Evolutionary conservation across 1,284 basidiomycete genomes (phyloP).

Genomic region (Leccinum solheimii): DNA sequence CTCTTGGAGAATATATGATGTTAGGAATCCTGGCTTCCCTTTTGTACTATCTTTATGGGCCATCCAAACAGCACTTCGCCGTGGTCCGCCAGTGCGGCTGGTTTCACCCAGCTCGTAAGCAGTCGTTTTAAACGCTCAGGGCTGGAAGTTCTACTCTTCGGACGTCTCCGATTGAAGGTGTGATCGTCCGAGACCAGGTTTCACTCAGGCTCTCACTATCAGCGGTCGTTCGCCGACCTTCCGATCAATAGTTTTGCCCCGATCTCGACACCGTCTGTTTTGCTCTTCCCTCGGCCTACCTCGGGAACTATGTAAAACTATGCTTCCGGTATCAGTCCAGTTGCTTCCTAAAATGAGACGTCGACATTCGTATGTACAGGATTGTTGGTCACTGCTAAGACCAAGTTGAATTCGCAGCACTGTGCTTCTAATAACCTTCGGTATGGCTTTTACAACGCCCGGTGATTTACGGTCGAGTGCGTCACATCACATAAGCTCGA

Average conservation of each 20-base stretch:
- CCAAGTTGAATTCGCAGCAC: background rate
- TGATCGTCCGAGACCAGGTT: conserved; percentile 11
- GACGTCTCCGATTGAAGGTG: background rate
- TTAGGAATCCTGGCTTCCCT: conserved; percentile 5
- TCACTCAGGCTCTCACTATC: conserved; percentile 14
- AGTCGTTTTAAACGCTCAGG: background rate
- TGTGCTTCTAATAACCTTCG: background rate
- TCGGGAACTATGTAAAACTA: background rate
- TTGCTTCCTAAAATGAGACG: background rate
- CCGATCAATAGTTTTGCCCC: conserved; percentile 10
- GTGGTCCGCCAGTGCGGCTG: background rate
- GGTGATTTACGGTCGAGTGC: background rate
- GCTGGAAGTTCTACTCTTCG: background rate
- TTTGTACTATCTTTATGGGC: conserved; percentile 9
- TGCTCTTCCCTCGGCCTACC: background rate
- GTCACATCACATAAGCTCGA: background rate
- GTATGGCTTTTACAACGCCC: background rate
- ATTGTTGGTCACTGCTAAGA: background rate
- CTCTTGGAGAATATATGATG: conserved; percentile 6
- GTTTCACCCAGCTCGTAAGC: conserved; percentile 13
- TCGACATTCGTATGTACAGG: background rate
- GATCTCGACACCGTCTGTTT: background rate
- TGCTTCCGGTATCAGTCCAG: background rate
- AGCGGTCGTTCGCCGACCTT: conserved; percentile 7
- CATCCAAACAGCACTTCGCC: conserved; percentile 1